Percentiles rank a stretch among this genome's conserved stretches.
Conservation (phyloP, 164 flowering plant genomes). For the Aristolochia contorta region DNA sequence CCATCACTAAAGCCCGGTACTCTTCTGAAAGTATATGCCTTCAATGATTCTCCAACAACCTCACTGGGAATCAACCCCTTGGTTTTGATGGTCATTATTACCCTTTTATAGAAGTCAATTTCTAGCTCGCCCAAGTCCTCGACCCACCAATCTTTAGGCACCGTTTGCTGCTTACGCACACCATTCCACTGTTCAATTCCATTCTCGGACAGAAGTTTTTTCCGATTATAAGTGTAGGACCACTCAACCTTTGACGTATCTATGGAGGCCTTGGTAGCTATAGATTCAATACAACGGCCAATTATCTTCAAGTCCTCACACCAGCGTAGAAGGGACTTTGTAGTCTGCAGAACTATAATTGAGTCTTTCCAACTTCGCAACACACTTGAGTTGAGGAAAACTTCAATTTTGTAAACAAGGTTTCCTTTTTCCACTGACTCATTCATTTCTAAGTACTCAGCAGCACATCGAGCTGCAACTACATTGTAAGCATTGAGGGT, state of each 20-base stretch:
- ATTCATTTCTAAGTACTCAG: constrained; percentile 89
- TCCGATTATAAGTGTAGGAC: constrained; percentile 80
- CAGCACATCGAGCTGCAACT: constrained; percentile 70
- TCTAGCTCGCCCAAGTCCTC: constrained; percentile 89
- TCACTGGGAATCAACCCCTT: constrained; percentile 38
- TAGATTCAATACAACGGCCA: constrained; percentile 55
- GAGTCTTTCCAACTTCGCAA: constrained; percentile 94
- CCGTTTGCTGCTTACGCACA: constrained; percentile 32
- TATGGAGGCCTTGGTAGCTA: constrained; percentile 66
- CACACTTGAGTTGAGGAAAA: constrained; percentile 75
- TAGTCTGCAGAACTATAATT: constrained; percentile 76
- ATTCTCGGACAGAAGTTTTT: constrained; percentile 61
- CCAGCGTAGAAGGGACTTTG: constrained; percentile 45
- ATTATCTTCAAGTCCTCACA: constrained; percentile 68
- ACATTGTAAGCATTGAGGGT: constrained; percentile 89
- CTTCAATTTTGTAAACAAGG: constrained; percentile 73
- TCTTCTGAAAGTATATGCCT: constrained; percentile 59
- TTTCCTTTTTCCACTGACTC: constrained; percentile 84
- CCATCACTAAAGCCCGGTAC: constrained; percentile 64
- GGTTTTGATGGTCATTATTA: constrained; percentile 39
- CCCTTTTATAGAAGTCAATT: constrained; percentile 57
- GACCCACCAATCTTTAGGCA: constrained; percentile 97
- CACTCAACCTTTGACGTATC: constrained; percentile 77
- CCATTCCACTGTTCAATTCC: constrained; percentile 51
- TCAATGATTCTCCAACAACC: constrained; percentile 77